phyloP scores from a whole-genome alignment of 2,329 filamentous ascomycete species.

The Coniochaeta pulveracea region DNA sequence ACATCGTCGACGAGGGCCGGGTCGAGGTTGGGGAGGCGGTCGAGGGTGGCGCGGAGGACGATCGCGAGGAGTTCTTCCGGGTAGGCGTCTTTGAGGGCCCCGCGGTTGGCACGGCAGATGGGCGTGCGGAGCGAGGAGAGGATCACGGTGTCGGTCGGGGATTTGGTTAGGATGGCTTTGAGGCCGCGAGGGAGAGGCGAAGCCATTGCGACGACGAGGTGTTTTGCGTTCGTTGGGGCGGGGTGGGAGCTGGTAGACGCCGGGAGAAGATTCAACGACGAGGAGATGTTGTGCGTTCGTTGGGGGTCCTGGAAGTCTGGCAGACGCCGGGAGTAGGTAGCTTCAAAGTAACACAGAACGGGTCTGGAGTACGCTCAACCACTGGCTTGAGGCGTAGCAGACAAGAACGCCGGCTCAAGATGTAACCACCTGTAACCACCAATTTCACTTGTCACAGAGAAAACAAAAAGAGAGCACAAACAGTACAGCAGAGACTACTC shows the following conservation, averaged over 20 bases:
- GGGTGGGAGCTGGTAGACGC: not conserved
- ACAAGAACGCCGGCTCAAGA: too few relatives aligned
- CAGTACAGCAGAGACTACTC: not conserved
- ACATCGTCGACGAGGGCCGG: conserved; percentile 66
- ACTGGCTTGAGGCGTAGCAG: not conserved
- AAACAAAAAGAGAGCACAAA: not conserved
- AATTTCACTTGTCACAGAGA: conserved; percentile 1
- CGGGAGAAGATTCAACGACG: conserved; percentile 24
- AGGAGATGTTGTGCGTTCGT: not conserved
- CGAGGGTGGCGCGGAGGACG: conserved; percentile 56
- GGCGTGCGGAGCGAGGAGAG: conserved; percentile 85
- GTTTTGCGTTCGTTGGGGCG: not conserved
- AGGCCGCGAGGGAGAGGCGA: conserved; percentile 48
- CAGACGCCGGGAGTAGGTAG: not conserved
- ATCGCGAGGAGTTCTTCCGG: conserved; percentile 76
- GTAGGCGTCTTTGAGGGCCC: conserved; percentile 75
- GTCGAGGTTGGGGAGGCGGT: conserved; percentile 61
- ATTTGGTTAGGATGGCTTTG: conserved; percentile 65
- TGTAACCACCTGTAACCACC: too few relatives aligned
- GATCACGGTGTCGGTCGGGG: conserved; percentile 74
- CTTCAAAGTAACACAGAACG: not conserved
- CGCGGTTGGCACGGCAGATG: conserved; percentile 73
- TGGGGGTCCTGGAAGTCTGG: not conserved
- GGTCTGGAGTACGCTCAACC: not conserved
- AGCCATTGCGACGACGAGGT: conserved; percentile 22